Conservation (phyloP, 768 basidiomycete genomes). For the Terana coerulea region DNA sequence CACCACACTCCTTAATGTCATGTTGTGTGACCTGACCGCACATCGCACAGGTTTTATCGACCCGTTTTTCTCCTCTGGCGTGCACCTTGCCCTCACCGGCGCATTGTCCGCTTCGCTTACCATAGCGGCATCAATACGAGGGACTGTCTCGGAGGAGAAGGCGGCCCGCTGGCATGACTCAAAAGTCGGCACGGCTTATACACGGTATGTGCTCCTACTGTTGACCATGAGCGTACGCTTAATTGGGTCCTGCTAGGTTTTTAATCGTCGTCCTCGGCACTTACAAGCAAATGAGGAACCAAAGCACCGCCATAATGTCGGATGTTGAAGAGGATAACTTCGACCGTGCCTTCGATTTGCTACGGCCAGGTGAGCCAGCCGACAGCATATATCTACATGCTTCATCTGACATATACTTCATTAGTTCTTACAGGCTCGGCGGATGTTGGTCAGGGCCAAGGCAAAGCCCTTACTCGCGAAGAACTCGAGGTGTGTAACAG, state of each 20-base stretch:
- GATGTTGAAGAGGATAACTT: slow-evolving; percentile 65
- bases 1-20: background rate
- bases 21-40: background rate
- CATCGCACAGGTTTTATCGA: slow-evolving; percentile 43
- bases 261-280: slow-evolving; percentile 64
- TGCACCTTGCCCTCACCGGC: slow-evolving; percentile 44
- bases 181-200: slow-evolving; percentile 38
- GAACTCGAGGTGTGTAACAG: background rate
- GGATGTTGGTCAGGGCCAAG: slow-evolving; percentile 60
- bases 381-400: background rate
- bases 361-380: slow-evolving; percentile 47
- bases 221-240: background rate
- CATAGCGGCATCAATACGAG: slow-evolving; percentile 40
- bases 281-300: slow-evolving; percentile 62
- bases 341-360: slow-evolving; percentile 55
- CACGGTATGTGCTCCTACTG: slow-evolving; percentile 28
- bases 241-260: slow-evolving; percentile 37
- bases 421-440: slow-evolving; percentile 69
- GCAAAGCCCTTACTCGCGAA: slow-evolving; percentile 59
- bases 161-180: slow-evolving; percentile 37
- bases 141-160: slow-evolving; percentile 34
- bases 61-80: slow-evolving; percentile 52
- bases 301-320: slow-evolving; percentile 46
- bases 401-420: background rate
- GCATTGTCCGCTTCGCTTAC: slow-evolving; percentile 40